phyloP scores from a whole-genome alignment of 768 basidiomycete species.

The Auricularia auricula-judae region DNA sequence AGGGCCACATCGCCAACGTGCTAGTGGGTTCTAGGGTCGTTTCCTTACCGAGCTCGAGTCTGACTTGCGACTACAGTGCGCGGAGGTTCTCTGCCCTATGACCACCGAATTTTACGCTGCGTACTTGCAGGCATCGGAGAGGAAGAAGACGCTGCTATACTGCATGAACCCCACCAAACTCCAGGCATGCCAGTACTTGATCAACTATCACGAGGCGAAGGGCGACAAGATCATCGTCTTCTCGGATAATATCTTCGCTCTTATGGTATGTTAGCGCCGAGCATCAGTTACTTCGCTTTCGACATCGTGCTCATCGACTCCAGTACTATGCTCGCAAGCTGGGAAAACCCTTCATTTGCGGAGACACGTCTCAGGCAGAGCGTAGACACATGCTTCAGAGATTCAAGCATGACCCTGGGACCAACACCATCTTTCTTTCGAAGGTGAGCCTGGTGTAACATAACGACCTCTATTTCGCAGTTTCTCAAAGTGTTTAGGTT shows the following conservation, averaged over 20 bases:
- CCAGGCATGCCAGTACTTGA: not conserved
- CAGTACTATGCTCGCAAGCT: not conserved
- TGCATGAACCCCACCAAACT: not conserved
- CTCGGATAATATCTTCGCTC: not conserved
- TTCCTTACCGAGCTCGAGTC: not conserved
- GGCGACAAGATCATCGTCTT: not conserved
- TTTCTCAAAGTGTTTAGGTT: not conserved
- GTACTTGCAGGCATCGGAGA: not conserved
- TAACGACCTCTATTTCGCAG: too few species aligned
- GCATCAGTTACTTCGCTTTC: not conserved
- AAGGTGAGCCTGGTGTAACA: not conserved
- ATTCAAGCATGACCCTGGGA: not conserved
- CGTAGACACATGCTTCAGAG: not conserved
- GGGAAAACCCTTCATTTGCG: not conserved
- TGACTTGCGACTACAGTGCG: not conserved
- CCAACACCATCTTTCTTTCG: not conserved
- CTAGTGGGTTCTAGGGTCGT: not conserved
- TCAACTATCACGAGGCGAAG: not conserved
- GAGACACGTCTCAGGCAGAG: not conserved
- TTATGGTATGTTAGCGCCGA: not conserved
- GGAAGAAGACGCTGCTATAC: not conserved
- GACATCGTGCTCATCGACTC: not conserved
- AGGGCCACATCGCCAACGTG: not conserved
- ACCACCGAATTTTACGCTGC: not conserved
- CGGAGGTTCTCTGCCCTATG: not conserved